Evolutionary conservation across 1,284 basidiomycete species (phyloP).

Genomic region (Vanrija humicola): DNA sequence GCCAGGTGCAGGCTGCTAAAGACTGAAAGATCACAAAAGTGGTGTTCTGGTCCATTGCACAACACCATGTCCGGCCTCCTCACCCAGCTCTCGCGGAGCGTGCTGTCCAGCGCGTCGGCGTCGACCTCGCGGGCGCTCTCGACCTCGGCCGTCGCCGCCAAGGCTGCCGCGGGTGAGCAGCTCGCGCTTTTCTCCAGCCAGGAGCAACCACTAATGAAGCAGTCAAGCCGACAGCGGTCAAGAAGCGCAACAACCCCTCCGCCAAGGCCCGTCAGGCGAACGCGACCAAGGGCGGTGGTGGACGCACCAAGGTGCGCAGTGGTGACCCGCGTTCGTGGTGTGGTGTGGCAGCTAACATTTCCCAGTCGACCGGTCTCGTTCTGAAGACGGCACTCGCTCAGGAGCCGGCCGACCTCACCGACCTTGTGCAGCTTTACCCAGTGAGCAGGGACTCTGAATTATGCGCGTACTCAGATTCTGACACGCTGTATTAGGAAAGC

Average conservation of each 20-base stretch:
- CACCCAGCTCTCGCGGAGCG: conserved; percentile 3
- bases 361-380: conserved; percentile 15
- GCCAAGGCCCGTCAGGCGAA: background rate
- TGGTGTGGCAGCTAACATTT: background rate
- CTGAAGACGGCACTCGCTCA: conserved; percentile 26
- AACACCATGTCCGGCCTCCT: conserved; percentile 13
- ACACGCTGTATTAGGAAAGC: conserved; percentile 19
- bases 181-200: background rate
- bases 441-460: conserved; percentile 16
- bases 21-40: background rate
- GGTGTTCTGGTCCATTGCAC: background rate
- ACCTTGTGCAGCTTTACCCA: conserved; percentile 29
- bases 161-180: conserved; percentile 7
- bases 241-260: background rate
- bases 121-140: conserved; percentile 18
- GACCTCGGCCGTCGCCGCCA: conserved; percentile 15
- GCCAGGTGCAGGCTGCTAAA: background rate
- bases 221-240: background rate
- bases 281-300: background rate
- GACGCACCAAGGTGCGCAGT: conserved; percentile 4
- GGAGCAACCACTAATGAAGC: background rate
- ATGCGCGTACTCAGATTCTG: background rate
- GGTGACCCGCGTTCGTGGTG: background rate
- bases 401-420: conserved; percentile 27
- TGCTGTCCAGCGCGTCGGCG: conserved; percentile 4